Evolutionary conservation across 192 early-diverging fungal species (phyloP), one percentile per base, ranked within the genome.

Genomic region (Umbelopsis vinacea): DNA sequence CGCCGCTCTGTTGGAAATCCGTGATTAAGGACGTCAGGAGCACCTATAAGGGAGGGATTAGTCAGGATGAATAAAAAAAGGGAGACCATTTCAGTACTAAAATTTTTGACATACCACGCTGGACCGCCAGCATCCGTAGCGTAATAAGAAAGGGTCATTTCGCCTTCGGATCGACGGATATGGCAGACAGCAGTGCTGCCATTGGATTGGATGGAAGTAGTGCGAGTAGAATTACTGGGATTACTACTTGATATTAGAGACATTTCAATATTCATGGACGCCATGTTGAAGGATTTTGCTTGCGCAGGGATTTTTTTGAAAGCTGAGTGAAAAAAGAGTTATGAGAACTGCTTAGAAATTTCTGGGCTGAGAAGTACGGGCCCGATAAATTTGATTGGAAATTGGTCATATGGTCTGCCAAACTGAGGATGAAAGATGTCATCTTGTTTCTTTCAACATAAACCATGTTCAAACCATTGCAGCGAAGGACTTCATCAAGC

Each of bases 251-350:
- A 37, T 63, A 63, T 63, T 63, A 63, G 57, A 7, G 26, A 37
- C 57, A 63, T 63, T 63, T 63, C 57, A 12, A 63, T 63, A 63
- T 63, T 63, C 57, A 63, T 63, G 23, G 57, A 63, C 26, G 57
- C 26, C 57, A 63, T 63, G 57, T 11, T 63, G 26, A 3, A 37
- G 57, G 33, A 63, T 19, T 7, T 29, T 63, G 57, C 29, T 17
- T 50, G 15, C 19, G 48, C 23, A 63, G 57, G 12, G 29, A n/a
- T 29, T 29, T 29, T 63, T 29, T 63, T 63, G 57, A 63, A 63
- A 63, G 57, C 57, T 63, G 57, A 63, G 57, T 35, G 57, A 37
- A 35, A 35, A 63, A 37, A 63, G 33, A 37, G 57, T 37, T 29
- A 29, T 63, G 15, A 29, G 29, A 29, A 29, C 29, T 2, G 29